Conservation (phyloP, 768 basidiomycete species). For the Rhodotorula diobovata region DNA sequence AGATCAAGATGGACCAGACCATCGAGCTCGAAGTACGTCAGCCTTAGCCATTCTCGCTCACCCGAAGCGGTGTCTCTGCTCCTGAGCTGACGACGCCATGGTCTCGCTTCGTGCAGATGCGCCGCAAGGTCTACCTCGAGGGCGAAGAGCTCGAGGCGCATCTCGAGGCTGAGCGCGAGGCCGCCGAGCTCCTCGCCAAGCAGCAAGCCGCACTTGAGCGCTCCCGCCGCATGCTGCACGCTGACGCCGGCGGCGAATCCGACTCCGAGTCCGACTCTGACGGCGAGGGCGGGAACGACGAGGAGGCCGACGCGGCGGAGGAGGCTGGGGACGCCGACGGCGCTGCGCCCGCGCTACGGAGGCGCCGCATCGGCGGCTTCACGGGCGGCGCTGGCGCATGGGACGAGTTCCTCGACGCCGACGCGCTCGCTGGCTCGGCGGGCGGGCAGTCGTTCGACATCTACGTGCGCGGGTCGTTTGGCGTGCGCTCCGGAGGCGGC, state of each 20-base stretch:
- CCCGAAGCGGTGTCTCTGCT: not conserved
- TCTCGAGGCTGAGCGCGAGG: slow-evolving; percentile 67
- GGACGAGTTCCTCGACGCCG: slow-evolving; percentile 36
- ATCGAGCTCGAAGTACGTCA: slow-evolving; percentile 61
- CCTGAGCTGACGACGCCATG: not conserved
- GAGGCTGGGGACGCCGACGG: slow-evolving; percentile 45
- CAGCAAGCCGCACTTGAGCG: slow-evolving; percentile 77
- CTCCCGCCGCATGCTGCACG: slow-evolving; percentile 83
- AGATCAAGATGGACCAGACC: slow-evolving; percentile 71
- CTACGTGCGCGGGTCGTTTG: slow-evolving; percentile 55
- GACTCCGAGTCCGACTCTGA: slow-evolving; percentile 43
- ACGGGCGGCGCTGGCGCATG: slow-evolving; percentile 17
- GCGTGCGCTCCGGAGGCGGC: not conserved
- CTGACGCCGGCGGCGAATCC: slow-evolving; percentile 62
- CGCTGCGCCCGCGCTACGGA: slow-evolving; percentile 7
- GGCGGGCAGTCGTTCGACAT: slow-evolving; percentile 84
- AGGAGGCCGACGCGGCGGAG: slow-evolving; percentile 57
- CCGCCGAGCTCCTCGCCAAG: slow-evolving; percentile 77
- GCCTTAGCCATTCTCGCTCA: not conserved
- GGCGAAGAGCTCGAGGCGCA: slow-evolving; percentile 81
- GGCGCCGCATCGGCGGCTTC: slow-evolving; percentile 24
- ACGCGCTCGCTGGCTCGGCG: slow-evolving; percentile 1
- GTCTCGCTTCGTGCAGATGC: slow-evolving; percentile 56
- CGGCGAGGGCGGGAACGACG: slow-evolving; percentile 53
- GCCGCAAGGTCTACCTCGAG: slow-evolving; percentile 80